Conservation (phyloP, 1,284 basidiomycete genomes). For the Ustilago trichophora region DNA sequence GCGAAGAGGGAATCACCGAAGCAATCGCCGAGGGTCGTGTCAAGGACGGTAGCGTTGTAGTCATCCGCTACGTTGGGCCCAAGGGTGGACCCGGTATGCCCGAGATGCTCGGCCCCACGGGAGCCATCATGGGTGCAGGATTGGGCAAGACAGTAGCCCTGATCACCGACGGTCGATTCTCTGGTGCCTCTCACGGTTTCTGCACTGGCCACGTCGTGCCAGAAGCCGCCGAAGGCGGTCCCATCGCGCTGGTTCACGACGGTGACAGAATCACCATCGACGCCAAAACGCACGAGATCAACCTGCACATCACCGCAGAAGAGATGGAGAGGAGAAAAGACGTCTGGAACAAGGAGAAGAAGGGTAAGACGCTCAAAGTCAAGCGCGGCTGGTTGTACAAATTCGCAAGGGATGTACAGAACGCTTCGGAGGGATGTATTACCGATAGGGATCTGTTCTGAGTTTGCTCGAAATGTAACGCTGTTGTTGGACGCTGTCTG, state of each 20-base stretch:
- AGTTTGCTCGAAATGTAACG: too few relatives aligned
- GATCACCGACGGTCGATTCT: conserved; percentile 95
- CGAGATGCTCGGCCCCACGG: conserved; percentile 81
- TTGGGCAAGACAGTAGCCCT: conserved; percentile 88
- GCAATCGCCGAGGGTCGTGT: conserved; percentile 61
- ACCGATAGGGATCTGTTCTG: too few relatives aligned
- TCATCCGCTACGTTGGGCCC: conserved; percentile 65
- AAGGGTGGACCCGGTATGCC: conserved; percentile 86
- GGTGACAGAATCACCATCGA: conserved; percentile 87
- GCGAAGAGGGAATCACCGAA: conserved; percentile 63
- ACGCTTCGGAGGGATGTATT: conserved; percentile 83
- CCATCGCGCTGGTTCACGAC: conserved; percentile 86
- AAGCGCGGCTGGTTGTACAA: conserved; percentile 72
- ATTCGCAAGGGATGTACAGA: conserved; percentile 68
- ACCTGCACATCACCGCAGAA: conserved; percentile 76
- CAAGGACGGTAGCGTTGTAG: conserved; percentile 65
- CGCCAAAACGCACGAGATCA: conserved; percentile 78
- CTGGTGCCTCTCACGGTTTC: conserved; percentile 78
- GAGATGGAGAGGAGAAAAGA: conserved; percentile 77
- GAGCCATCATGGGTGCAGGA: conserved; percentile 76
- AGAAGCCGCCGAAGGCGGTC: conserved; percentile 87
- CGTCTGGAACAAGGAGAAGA: too few relatives aligned
- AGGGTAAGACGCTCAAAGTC: conserved; percentile 83
- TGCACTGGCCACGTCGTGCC: conserved; percentile 92
- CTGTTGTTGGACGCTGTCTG: too few relatives aligned